Percentiles rank a stretch among this genome's conserved stretches.
These are phyloP conservation scores for Gnomoniopsis smithogilvyi DNA, from an alignment of 2,329 filamentous ascomycete species.

Conservation along the genomic window DNA sequence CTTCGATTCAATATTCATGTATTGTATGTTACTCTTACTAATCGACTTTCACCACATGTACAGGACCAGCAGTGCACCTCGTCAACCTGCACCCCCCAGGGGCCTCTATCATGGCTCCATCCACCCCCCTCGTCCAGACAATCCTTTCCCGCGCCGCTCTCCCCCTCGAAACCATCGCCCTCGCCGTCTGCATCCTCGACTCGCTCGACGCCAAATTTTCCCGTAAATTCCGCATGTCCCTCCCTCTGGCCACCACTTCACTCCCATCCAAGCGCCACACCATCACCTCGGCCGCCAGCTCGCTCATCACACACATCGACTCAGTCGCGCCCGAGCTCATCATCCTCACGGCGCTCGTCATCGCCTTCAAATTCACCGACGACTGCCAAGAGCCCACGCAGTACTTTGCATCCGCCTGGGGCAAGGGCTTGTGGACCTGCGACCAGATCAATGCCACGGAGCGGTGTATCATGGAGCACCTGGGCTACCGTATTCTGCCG, in stretches of 20 bases:
- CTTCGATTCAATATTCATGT: neutral
- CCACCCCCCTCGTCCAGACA: slow-evolving; percentile 56
- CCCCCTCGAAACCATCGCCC: slow-evolving; percentile 58
- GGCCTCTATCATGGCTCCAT: slow-evolving; percentile 57
- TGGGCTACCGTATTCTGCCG: slow-evolving; percentile 61
- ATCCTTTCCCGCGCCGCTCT: slow-evolving; percentile 57
- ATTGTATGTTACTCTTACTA: slow-evolving; percentile 18
- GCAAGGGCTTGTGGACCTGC: slow-evolving; percentile 52
- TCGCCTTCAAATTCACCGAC: slow-evolving; percentile 64
- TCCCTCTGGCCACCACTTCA: slow-evolving; percentile 41
- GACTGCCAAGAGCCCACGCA: slow-evolving; percentile 53
- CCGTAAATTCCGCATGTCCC: slow-evolving; percentile 58
- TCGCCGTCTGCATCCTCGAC: slow-evolving; percentile 66
- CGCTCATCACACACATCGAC: slow-evolving; percentile 50
- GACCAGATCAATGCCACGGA: slow-evolving; percentile 64
- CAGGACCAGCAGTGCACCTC: slow-evolving; percentile 64
- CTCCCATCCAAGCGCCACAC: slow-evolving; percentile 43
- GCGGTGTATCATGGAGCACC: slow-evolving; percentile 60
- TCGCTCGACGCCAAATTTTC: slow-evolving; percentile 62
- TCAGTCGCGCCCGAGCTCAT: slow-evolving; percentile 60
- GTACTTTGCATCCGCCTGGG: slow-evolving; percentile 54
- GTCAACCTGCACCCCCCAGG: slow-evolving; percentile 64
- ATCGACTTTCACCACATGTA: slow-evolving; percentile 7
- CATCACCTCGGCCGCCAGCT: slow-evolving; percentile 36
- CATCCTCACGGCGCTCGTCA: slow-evolving; percentile 58